phyloP scores from a whole-genome alignment of 331 rosid species.

The Prunus yedoensis region DNA sequence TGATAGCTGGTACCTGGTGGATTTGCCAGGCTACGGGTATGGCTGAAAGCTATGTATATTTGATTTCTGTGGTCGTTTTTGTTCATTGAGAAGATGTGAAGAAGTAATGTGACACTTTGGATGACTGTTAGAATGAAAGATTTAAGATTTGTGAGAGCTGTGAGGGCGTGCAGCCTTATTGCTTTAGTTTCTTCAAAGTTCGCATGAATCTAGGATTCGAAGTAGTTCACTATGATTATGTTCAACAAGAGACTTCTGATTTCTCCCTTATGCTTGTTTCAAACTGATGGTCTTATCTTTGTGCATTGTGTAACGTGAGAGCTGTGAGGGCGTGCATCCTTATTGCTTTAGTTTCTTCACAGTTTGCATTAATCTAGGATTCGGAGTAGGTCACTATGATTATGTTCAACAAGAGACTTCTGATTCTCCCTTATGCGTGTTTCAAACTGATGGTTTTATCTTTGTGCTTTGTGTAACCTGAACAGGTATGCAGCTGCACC shows the following conservation, averaged over 20 bases:
- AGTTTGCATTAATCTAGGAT: background rate
- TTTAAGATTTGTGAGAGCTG: background rate
- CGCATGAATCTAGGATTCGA: background rate
- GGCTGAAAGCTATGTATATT: constrained; percentile 17
- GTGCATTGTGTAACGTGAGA: constrained; percentile 6
- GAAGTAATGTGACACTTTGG: background rate
- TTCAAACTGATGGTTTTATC: background rate
- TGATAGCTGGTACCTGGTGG: constrained; percentile 89
- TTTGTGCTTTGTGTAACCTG: constrained; percentile 13
- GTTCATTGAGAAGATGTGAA: background rate
- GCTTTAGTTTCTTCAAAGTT: background rate
- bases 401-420: background rate
- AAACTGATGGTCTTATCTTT: background rate
- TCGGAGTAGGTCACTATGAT: background rate
- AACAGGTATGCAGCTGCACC: constrained; percentile 97
- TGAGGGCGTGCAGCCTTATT: background rate
- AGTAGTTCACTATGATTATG: background rate
- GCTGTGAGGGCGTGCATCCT: background rate
- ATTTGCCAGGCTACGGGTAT: constrained; percentile 99
- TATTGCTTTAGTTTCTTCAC: background rate
- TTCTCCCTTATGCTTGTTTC: background rate
- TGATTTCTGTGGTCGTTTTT: background rate
- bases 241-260: background rate
- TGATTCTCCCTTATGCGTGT: background rate
- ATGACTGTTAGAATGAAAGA: background rate